Conservation (phyloP, 1,284 basidiomycete species). For the Trichosporon ovoides region DNA sequence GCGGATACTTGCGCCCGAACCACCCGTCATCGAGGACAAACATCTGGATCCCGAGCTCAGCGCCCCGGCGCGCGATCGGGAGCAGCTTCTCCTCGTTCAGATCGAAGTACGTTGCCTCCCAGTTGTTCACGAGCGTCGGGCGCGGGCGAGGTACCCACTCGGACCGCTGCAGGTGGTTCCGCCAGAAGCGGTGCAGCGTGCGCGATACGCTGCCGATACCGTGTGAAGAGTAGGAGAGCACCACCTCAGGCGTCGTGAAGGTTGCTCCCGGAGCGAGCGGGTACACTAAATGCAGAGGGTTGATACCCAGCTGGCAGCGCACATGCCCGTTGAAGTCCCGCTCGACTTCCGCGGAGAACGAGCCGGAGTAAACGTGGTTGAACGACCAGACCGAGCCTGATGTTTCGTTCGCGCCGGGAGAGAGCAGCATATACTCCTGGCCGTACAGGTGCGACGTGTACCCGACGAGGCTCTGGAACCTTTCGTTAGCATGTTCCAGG, state of each 20-base stretch:
- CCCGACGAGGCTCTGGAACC: slow-evolving; percentile 27
- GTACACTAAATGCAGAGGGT: slow-evolving; percentile 33
- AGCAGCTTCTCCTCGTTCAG: slow-evolving; percentile 25
- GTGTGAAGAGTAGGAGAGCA: slow-evolving; percentile 22
- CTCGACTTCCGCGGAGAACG: slow-evolving; percentile 26
- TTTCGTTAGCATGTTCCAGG: slow-evolving; percentile 7
- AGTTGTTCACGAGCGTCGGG: slow-evolving; percentile 35
- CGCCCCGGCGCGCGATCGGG: slow-evolving; percentile 24
- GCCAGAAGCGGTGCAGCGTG: slow-evolving; percentile 26
- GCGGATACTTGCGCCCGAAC: slow-evolving; percentile 35
- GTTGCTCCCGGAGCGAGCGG: slow-evolving; percentile 21
- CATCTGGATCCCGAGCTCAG: slow-evolving; percentile 28
- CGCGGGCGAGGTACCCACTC: slow-evolving; percentile 19
- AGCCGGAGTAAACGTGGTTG: slow-evolving; percentile 32
- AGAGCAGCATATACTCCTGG: slow-evolving; percentile 31
- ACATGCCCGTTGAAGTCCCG: slow-evolving; percentile 14
- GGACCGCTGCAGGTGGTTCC: slow-evolving; percentile 24
- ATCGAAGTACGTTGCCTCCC: slow-evolving; percentile 40
- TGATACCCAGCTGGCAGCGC: slow-evolving; percentile 26
- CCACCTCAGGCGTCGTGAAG: slow-evolving; percentile 32
- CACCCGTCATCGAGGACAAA: slow-evolving; percentile 43
- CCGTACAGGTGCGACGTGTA: slow-evolving; percentile 36
- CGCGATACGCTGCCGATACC: slow-evolving; percentile 33
- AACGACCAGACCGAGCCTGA: slow-evolving; percentile 27
- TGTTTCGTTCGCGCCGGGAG: slow-evolving; percentile 23